Conservation (phyloP, 2,329 filamentous ascomycete species). For the Talaromyces rugulosus region DNA sequence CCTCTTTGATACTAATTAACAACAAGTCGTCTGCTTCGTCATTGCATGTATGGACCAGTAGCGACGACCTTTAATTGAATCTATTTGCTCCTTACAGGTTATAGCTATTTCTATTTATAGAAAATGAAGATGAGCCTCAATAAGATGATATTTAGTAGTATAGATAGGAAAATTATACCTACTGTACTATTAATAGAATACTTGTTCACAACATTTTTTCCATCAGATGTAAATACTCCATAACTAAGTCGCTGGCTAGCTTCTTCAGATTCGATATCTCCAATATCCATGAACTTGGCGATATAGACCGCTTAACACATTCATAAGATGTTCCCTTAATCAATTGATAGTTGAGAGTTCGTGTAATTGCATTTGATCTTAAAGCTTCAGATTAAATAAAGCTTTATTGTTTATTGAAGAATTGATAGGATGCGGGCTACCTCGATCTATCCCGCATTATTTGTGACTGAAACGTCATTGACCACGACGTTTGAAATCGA, state of each 20-base stretch:
- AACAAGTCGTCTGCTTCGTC: background rate
- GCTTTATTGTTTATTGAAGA: too few species aligned
- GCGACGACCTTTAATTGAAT: background rate
- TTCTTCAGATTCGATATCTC: background rate
- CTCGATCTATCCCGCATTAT: too few species aligned
- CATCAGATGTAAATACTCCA: constrained; percentile 9
- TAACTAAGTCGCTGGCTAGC: constrained; percentile 13
- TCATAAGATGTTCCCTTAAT: too few species aligned
- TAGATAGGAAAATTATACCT: background rate
- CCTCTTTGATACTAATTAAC: background rate
- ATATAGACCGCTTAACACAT: background rate
- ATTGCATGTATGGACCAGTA: background rate
- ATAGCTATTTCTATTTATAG: background rate
- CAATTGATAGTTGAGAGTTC: too few species aligned
- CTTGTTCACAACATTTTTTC: background rate
- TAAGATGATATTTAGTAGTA: background rate
- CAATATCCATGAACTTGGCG: background rate
- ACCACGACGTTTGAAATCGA: too few species aligned
- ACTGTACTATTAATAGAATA: background rate
- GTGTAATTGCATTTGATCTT: too few species aligned
- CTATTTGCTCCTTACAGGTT: background rate
- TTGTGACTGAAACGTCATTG: too few species aligned
- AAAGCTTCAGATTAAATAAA: too few species aligned
- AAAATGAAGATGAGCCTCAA: too few species aligned
- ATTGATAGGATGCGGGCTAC: too few species aligned